Evolutionary conservation across 2,329 filamentous ascomycete genomes (phyloP).

Genomic region (Ophiostoma himal-ulmi): DNA sequence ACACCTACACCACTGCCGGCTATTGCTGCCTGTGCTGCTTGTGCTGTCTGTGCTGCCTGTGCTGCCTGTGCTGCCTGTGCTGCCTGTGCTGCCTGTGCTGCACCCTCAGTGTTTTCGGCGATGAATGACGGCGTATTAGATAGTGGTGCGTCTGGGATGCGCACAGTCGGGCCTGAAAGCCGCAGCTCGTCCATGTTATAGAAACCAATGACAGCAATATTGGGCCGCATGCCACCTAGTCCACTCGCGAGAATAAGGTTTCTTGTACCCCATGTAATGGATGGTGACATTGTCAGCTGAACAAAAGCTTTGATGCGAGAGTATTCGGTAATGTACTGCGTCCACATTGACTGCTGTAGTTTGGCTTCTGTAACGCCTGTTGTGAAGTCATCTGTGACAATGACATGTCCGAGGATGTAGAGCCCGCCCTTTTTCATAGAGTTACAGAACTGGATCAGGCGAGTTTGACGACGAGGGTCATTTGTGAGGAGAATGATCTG

Average conservation of each 20-base stretch:
- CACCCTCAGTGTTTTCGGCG: background rate
- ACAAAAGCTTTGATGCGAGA: slow-evolving; percentile 85
- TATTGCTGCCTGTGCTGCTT: slow-evolving; percentile 1
- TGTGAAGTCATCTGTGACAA: slow-evolving; percentile 77
- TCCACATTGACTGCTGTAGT: slow-evolving; percentile 74
- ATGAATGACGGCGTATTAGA: slow-evolving; percentile 28
- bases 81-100: background rate
- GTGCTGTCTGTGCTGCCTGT: background rate
- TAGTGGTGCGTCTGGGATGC: slow-evolving; percentile 46
- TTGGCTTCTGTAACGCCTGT: slow-evolving; percentile 74
- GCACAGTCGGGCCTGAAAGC: slow-evolving; percentile 49
- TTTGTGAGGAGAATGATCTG: slow-evolving; percentile 82
- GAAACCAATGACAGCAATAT: slow-evolving; percentile 75
- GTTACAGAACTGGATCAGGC: slow-evolving; percentile 86
- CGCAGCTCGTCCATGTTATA: slow-evolving; percentile 75
- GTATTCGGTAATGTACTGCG: slow-evolving; percentile 74
- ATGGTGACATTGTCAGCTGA: slow-evolving; percentile 76
- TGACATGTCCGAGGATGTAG: slow-evolving; percentile 81
- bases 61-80: background rate
- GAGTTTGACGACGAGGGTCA: slow-evolving; percentile 72
- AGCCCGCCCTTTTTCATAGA: slow-evolving; percentile 81
- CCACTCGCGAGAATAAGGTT: slow-evolving; percentile 78
- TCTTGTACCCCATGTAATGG: slow-evolving; percentile 75
- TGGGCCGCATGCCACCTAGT: slow-evolving; percentile 80
- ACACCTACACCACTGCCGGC: background rate